Evolutionary conservation across 1,284 basidiomycete species (phyloP), one percentile per base, ranked within the genome.

Genomic region (Fomitiporia mediterranea): DNA sequence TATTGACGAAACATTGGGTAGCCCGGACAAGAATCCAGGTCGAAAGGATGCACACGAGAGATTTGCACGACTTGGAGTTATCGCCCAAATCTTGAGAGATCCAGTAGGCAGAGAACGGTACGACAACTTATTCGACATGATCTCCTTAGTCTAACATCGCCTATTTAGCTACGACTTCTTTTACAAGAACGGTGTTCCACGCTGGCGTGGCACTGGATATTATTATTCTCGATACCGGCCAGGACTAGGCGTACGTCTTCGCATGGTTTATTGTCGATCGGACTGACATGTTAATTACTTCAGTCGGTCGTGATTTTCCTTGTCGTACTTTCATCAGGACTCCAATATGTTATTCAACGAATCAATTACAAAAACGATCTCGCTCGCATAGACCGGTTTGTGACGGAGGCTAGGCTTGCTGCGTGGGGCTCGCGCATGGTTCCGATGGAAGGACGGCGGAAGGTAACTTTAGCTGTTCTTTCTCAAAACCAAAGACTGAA

Each of bases 181-280:
- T 76, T 89, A 88, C 74, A 91, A 92, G 70, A 92, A 93, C 60
- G 91, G 91, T 35, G 91, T 94, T 3, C 91, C 91, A 0, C 88
- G 79, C 66, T 94, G 91, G 91, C 78, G 91, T 64, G 91, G 87
- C 13, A 91, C 85, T 23, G 84, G 83, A 46, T 96, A 97, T 70
- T 96, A 95, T 70, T 97, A 97, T 71, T 83, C 89, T 34, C 85
- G 94, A 58, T 98, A 89, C 78, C 82, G 94, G 42, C 94, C 94
- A 19, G 92, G 94, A 40, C 78, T 98, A 61, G 82, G 83, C 59
- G 87, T 89, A 64, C 60, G 84, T 67, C 15, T 27, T 53, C 51
- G n/a, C 6, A 27, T 40, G 43, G 32, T 35, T 1, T 35, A 21
- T 44, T 28, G 40, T 35, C n/a, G 9, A 50, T 42, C 37, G 48